Evolutionary conservation across 2,329 filamentous ascomycete species (phyloP).

Genomic region (Penicillium sp.): DNA sequence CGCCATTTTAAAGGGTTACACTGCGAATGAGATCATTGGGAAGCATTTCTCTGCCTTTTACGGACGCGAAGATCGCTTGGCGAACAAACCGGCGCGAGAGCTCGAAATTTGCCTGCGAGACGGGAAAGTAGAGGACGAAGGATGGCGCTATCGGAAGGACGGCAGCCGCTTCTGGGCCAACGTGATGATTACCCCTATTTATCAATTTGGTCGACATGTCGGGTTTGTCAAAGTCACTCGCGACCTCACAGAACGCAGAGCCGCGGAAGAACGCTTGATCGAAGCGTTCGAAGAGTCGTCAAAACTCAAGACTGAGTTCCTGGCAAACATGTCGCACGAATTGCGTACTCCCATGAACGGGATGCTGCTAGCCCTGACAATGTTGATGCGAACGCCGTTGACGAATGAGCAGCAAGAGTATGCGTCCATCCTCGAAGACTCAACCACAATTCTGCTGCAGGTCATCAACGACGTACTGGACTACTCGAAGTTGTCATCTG

Average conservation of each 20-base stretch:
- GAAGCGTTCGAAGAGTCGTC: slow-evolving; percentile 64
- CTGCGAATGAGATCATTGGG: slow-evolving; percentile 58
- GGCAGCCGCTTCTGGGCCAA: slow-evolving; percentile 65
- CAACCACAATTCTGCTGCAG: slow-evolving; percentile 60
- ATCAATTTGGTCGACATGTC: slow-evolving; percentile 56
- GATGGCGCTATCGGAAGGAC: slow-evolving; percentile 63
- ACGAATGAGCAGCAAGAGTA: slow-evolving; percentile 60
- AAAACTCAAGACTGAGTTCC: slow-evolving; percentile 64
- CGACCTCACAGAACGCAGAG: slow-evolving; percentile 60
- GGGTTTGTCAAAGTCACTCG: slow-evolving; percentile 64
- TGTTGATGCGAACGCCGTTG: slow-evolving; percentile 60
- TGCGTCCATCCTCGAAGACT: slow-evolving; percentile 62
- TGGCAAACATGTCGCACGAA: slow-evolving; percentile 68
- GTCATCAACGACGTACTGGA: slow-evolving; percentile 70
- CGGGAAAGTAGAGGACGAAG: slow-evolving; percentile 62
- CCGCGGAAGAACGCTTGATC: slow-evolving; percentile 59
- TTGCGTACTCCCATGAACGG: slow-evolving; percentile 68
- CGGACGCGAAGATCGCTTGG: slow-evolving; percentile 53
- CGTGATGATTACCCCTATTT: slow-evolving; percentile 62
- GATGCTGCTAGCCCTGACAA: slow-evolving; percentile 61
- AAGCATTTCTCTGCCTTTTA: slow-evolving; percentile 64
- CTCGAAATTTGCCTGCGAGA: slow-evolving; percentile 58
- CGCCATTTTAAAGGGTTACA: slow-evolving; percentile 60
- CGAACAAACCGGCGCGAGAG: slow-evolving; percentile 57
- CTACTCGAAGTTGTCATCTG: slow-evolving; percentile 65